Evolutionary conservation across 2,329 filamentous ascomycete species (phyloP).

Genomic region (Pezicula neosporulosa): DNA sequence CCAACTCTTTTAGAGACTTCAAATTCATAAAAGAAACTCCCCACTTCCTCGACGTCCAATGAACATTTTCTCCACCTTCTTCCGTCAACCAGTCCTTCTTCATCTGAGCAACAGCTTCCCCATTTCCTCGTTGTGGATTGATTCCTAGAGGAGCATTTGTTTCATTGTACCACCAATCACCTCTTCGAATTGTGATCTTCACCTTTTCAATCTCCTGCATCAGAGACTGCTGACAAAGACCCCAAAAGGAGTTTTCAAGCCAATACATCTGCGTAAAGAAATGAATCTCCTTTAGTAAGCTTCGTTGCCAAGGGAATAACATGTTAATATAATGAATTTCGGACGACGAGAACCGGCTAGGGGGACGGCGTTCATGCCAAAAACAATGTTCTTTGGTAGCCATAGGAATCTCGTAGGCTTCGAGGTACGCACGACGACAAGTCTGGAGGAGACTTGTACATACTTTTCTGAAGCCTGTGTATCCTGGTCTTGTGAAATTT

Average conservation of each 20-base stretch:
- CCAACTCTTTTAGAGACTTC: conserved; percentile 10
- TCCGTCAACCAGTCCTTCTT: background rate
- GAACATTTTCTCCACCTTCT: background rate
- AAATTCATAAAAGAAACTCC: conserved; percentile 15
- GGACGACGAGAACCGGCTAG: conserved; percentile 5
- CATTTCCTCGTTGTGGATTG: conserved; percentile 11
- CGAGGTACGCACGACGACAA: conserved; percentile 17
- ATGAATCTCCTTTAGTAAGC: conserved; percentile 8
- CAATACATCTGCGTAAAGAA: conserved; percentile 20
- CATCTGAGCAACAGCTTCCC: conserved; percentile 5
- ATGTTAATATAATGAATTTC: conserved; percentile 7
- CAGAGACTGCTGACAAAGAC: conserved; percentile 2
- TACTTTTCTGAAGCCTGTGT: conserved; percentile 8
- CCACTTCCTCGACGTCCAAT: conserved; percentile 10
- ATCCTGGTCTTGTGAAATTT: conserved; percentile 14
- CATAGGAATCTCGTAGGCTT: conserved; percentile 18
- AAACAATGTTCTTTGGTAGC: conserved; percentile 18
- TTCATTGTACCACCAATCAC: conserved; percentile 24
- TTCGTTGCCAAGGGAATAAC: conserved; percentile 10
- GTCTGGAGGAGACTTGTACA: conserved; percentile 15
- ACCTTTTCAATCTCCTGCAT: conserved; percentile 14
- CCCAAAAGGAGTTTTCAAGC: conserved; percentile 14
- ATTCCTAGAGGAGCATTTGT: conserved; percentile 13
- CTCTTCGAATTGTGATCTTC: conserved; percentile 19
- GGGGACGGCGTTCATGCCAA: background rate